Evolutionary conservation across 768 basidiomycete genomes (phyloP), one percentile per base, ranked within the genome.

Genomic region (Lactarius evosmus): DNA sequence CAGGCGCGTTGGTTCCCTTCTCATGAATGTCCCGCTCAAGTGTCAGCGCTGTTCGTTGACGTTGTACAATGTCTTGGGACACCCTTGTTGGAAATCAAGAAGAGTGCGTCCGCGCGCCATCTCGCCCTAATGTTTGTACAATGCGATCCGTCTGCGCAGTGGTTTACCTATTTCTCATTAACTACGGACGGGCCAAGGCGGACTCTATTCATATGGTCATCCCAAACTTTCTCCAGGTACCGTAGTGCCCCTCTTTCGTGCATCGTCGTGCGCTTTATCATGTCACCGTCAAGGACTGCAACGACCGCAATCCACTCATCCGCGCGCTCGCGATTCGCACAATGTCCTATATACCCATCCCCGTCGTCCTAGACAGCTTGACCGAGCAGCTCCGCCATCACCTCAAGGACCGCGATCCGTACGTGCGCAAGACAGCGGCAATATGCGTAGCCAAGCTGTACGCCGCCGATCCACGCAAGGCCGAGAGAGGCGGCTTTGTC

Each of bases 331-430:
- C 97, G 22, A 95, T 99, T 70, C 91, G 97, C 49, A 99, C 97
- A 14, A 98, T 99, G 96, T 96, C 97, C 7, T 98, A 97, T 72
- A 98, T 99, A 70, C 93, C 95, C 38, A 88, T 97, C 27, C 90
- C 95, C 9, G 80, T 87, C 56, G 93, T 98, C 65, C 88, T 88
- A 14, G 89, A 92, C 61, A 84, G 91, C 1, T 81, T 99, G 40
- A 79, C 87, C 46, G 97, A 98, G 62, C 96, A 95, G 58, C 79
- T 99, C 33, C 85, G 93, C 65, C 94, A 97, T 74, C 91, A 90
- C 66, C 80, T 98, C 49, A 91, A 93, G 71, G 97, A 99, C 74
- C 82, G 87, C 17, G 96, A 99, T 74, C 95, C 97, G 22, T 99
- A 99, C 74, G 97, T 99, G 17, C 88, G 97, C 65, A 99, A 99